Percentiles rank a stretch among this genome's conserved stretches.
Conservation (phyloP, 129 eudicot genomes). For the Ambrosia artemisiifolia region DNA sequence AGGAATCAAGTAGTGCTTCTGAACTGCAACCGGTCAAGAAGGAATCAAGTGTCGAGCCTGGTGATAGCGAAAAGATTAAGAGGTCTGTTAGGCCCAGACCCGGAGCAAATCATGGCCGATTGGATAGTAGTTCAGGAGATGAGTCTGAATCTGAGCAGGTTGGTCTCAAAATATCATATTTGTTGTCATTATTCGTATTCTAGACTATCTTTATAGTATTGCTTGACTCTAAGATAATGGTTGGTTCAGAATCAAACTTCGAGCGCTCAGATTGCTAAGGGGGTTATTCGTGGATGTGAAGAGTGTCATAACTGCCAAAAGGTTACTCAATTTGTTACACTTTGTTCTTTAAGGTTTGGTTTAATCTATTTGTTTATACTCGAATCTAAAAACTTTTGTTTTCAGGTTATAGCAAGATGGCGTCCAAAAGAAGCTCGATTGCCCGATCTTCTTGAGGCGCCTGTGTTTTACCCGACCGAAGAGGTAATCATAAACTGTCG, state of each 20-base stretch:
- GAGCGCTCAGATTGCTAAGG: constrained; percentile 56
- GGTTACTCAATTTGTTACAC: constrained; percentile 59
- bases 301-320: constrained; percentile 80
- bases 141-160: constrained; percentile 79
- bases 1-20: constrained; percentile 18
- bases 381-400: constrained; percentile 11
- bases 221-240: constrained; percentile 7
- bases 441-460: constrained; percentile 87
- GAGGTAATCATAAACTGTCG: constrained; percentile 46
- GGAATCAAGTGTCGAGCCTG: neutral
- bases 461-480: constrained; percentile 89
- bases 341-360: too few relatives aligned
- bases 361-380: neutral
- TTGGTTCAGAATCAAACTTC: constrained; percentile 45
- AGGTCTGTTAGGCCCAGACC: constrained; percentile 19
- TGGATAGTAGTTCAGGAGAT: constrained; percentile 64
- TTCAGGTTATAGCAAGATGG: constrained; percentile 90
- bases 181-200: neutral
- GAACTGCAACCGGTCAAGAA: constrained; percentile 29
- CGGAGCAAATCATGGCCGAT: constrained; percentile 45
- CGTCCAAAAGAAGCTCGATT: constrained; percentile 71
- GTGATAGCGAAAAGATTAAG: neutral
- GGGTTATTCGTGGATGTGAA: constrained; percentile 93
- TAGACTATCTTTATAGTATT: neutral
- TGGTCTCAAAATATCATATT: neutral